Evolutionary conservation across 2,329 filamentous ascomycete species (phyloP).

Genomic region (Fusarium humuli): DNA sequence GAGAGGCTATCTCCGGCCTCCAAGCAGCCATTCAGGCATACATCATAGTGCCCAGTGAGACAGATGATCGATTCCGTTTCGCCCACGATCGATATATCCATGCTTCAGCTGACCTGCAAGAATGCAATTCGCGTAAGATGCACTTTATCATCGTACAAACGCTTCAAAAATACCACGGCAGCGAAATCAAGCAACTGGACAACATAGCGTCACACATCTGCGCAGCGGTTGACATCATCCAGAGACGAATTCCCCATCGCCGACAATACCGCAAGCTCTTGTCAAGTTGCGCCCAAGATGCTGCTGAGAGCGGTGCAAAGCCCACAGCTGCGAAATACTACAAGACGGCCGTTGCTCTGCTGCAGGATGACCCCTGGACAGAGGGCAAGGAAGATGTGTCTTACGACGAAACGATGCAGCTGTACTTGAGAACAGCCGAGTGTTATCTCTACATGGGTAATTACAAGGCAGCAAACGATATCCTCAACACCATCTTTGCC

Average conservation of each 20-base stretch:
- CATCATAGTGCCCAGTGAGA: constrained; percentile 82
- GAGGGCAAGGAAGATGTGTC: constrained; percentile 76
- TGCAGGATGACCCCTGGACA: constrained; percentile 84
- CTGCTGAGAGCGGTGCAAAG: constrained; percentile 84
- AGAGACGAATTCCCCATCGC: constrained; percentile 68
- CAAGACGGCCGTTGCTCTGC: constrained; percentile 77
- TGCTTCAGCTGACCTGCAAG: constrained; percentile 76
- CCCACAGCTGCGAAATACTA: constrained; percentile 87
- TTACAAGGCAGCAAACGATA: constrained; percentile 71
- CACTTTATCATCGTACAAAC: constrained; percentile 89
- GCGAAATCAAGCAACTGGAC: constrained; percentile 74
- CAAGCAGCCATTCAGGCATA: constrained; percentile 84
- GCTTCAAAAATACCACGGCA: constrained; percentile 76
- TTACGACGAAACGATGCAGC: constrained; percentile 86
- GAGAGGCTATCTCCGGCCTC: constrained; percentile 80
- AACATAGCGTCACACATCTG: constrained; percentile 85
- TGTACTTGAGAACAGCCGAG: constrained; percentile 84
- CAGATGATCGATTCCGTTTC: constrained; percentile 89
- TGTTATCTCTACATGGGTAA: constrained; percentile 84
- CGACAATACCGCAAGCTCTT: constrained; percentile 79
- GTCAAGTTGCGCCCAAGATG: constrained; percentile 80
- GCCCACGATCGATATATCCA: constrained; percentile 88
- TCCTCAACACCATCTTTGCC: constrained; percentile 77
- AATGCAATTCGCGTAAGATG: constrained; percentile 81
- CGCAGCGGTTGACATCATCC: constrained; percentile 80